Base-by-base conservation (phyloP, 2,329 filamentous ascomycete genomes). In the Ascochyta rabiei region DNA sequence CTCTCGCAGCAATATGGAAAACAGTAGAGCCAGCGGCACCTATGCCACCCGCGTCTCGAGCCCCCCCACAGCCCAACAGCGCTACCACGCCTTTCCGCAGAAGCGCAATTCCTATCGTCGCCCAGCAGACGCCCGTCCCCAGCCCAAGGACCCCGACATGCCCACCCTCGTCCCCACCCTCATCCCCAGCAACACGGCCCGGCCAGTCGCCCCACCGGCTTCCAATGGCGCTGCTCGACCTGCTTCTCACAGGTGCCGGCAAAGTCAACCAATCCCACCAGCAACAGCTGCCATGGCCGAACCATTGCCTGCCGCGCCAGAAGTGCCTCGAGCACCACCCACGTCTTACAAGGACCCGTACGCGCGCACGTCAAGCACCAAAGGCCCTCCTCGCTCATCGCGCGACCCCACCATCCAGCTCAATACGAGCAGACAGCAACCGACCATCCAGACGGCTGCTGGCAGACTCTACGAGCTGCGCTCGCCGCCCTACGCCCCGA, bases 271-370 rank as follows among this genome's bases (percentile, higher is more conserved):
- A 6, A 67, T 70, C 8, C 65, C 65, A 15, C 61, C 66, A 15
- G 60, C 67, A 4, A 58, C 65, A 7, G 66, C 64, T 54, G 60
- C 61, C 28, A 48, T 56, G 39, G 52, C 47, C 48, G 67, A 70
- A 35, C 56, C 63, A 19, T 61, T 70, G 33, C 72, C 72, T 16
- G 77, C 79, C 44, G 85, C 83, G 30, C 84, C 87, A 60, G 87
- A 89, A 61, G 83, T 81, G 24, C 84, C 87, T 49, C 81, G 80
- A 64, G 81, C 78, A 26, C 70, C 72, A 8, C 85, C 87, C 4
- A 65, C 64, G 10, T 69, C 73, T 0, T 75, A 74, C 56, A 64
- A 62, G 55, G 70, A 74, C 37, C 72, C 72, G 10, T 74, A 74
- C 62, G 77, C 75, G 35, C 76, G 62, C 12, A 70, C 61, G 41